Base-by-base conservation (phyloP, 768 basidiomycete species). In the Tylopilus rubrobrunneus region DNA sequence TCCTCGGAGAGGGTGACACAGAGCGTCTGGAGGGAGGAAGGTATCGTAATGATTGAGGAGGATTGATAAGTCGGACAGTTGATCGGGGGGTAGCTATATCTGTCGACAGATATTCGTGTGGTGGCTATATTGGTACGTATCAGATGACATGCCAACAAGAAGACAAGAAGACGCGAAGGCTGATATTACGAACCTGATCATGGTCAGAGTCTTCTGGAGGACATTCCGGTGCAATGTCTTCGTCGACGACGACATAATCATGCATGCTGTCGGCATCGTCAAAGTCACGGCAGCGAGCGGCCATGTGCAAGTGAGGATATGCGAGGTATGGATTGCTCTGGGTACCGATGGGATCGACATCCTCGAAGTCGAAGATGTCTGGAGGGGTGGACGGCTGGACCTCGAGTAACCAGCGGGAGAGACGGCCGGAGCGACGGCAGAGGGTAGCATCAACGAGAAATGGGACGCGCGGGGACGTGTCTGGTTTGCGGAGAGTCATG, bases 401-500 rank as follows among this genome's bases (percentile, higher is more conserved):
- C 21, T 78, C 78, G 3, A 62, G 66, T 17, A 79, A 68, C 77
- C 78, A 79, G n/a, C 65, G 71, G 36, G 76, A 73, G 39, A 77
- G 60, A 48, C 66, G 76, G 56, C 72, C 74, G 15, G 74, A 70
- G 36, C 72, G 71, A 19, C 71, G 73, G 17, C 66, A 68, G 56
- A 73, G 57, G 9, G 56, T 51, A 33, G 56, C 46, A 19, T 68
- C 61, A 27, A 34, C 6, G 45, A 33, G 29, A 12, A 40, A 14
- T 28, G 56, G 39, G 42, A 45, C 49, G 60, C 56, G 59, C 31
- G 61, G 31, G 25, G 58, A 67, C 62, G 68, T 52, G 68, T 62
- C 57, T 46, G 49, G 45, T 45, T 37, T 71, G 59, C 63, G 65
- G 19, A 57, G 4, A 43, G 62, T 67, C 60, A 69, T 71, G 60